Conservation (phyloP, 768 basidiomycete genomes). For the Boletus eberwhitei region DNA sequence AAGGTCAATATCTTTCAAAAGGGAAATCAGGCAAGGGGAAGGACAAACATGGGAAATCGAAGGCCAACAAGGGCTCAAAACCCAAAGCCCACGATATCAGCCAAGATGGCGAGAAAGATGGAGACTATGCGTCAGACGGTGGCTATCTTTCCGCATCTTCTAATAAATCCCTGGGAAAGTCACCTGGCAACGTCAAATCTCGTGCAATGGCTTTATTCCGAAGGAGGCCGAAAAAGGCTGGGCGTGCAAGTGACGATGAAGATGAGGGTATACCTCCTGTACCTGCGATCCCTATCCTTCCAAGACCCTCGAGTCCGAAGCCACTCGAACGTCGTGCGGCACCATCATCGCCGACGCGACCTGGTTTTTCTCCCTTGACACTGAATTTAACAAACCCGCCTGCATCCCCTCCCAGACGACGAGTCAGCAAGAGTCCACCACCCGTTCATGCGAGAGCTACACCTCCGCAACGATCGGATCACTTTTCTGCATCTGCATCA, state of each 20-base stretch:
- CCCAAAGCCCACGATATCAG: conserved; percentile 13
- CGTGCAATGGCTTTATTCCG: conserved; percentile 35
- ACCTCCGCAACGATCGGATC: conserved; percentile 11
- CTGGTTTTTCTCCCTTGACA: conserved; percentile 28
- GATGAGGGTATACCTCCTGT: conserved; percentile 31
- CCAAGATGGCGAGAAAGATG: conserved; percentile 20
- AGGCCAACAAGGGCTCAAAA: conserved; percentile 17
- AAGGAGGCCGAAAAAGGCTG: conserved; percentile 28
- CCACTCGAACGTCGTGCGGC: conserved; percentile 23
- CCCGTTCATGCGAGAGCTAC: conserved; percentile 10
- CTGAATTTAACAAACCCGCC: conserved; percentile 22
- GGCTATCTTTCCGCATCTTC: conserved; percentile 35
- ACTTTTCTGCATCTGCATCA: conserved; percentile 6
- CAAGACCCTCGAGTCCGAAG: conserved; percentile 29
- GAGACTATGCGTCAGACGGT: conserved; percentile 27
- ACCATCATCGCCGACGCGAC: conserved; percentile 27
- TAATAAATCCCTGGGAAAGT: conserved; percentile 31
- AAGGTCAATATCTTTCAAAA: conserved; percentile 32
- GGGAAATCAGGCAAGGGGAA: conserved; percentile 16
- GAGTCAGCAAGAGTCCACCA: conserved; percentile 29
- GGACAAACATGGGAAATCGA: conserved; percentile 20
- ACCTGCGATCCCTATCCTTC: conserved; percentile 28
- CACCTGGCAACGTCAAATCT: conserved; percentile 26
- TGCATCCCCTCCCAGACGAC: conserved; percentile 16
- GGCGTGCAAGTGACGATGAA: conserved; percentile 28